phyloP scores from a whole-genome alignment of 768 basidiomycete genomes.

The Serendipita indica region DNA sequence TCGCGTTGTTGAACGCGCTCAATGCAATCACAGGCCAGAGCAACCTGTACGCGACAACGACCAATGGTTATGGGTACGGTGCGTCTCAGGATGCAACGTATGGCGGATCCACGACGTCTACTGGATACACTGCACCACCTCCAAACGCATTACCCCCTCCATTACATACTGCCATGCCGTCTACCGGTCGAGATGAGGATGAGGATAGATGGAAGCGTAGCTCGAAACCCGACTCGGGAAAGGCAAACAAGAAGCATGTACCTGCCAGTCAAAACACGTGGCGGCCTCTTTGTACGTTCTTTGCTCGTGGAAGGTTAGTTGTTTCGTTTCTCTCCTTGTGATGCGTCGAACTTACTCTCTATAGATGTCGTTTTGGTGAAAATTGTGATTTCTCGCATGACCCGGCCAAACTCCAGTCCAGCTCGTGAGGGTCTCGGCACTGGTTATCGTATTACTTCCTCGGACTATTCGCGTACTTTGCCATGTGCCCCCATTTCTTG shows the following conservation, averaged over 20 bases:
- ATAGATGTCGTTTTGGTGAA: slow-evolving; percentile 1
- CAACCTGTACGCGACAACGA: neutral
- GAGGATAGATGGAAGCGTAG: neutral
- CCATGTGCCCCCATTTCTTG: no score
- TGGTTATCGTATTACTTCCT: neutral
- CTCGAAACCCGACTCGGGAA: neutral
- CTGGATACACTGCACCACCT: neutral
- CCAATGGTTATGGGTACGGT: neutral
- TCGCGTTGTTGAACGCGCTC: neutral
- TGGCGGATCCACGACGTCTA: neutral
- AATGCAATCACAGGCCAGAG: neutral
- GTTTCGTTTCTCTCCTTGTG: neutral
- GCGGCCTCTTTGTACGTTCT: neutral
- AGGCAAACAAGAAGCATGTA: neutral
- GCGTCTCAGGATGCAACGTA: neutral
- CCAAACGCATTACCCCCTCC: neutral
- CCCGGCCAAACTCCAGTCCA: neutral
- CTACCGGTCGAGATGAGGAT: neutral
- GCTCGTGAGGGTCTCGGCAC: neutral
- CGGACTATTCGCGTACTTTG: no score
- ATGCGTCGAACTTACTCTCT: neutral
- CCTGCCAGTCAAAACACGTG: slow-evolving; percentile 2
- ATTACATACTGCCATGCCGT: neutral
- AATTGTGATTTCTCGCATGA: slow-evolving; percentile 1
- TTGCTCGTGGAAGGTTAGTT: neutral